Evolutionary conservation across 345 rosid species (phyloP).

Genomic region (Hirschfeldia incana): DNA sequence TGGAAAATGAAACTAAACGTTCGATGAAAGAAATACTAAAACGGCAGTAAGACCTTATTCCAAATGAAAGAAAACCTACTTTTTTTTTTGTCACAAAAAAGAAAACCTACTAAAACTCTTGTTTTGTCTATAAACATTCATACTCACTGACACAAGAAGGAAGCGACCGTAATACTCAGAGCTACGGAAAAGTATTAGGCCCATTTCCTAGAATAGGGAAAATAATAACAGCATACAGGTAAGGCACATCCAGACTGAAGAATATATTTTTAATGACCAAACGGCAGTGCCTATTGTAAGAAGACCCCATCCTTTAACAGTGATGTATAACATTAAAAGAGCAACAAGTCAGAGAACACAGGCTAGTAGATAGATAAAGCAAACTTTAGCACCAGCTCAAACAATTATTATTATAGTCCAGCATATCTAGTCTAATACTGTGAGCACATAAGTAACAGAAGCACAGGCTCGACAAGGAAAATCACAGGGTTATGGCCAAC

Average conservation of each 20-base stretch:
- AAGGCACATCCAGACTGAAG: neutral
- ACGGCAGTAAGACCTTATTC: neutral
- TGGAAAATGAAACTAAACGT: neutral
- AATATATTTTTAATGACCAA: neutral
- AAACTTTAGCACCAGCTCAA: constrained; percentile 5
- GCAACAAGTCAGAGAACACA: neutral
- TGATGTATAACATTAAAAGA: neutral
- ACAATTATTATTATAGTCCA: constrained; percentile 3
- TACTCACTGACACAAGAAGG: neutral
- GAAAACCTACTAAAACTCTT: neutral
- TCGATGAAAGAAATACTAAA: neutral
- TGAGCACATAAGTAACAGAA: constrained; percentile 1
- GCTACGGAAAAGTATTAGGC: neutral
- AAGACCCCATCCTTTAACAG: neutral
- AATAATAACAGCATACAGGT: neutral
- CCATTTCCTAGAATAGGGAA: neutral
- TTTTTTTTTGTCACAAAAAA: too few species aligned
- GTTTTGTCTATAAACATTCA: neutral
- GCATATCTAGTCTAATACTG: neutral
- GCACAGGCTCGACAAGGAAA: neutral
- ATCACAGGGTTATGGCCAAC: constrained; percentile 40
- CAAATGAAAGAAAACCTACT: too few species aligned
- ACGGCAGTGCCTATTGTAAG: neutral
- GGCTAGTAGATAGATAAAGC: neutral
- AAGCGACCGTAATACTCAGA: neutral